Conservation (phyloP, 495 filamentous ascomycete species). For the Barbatosphaeria neglecta region DNA sequence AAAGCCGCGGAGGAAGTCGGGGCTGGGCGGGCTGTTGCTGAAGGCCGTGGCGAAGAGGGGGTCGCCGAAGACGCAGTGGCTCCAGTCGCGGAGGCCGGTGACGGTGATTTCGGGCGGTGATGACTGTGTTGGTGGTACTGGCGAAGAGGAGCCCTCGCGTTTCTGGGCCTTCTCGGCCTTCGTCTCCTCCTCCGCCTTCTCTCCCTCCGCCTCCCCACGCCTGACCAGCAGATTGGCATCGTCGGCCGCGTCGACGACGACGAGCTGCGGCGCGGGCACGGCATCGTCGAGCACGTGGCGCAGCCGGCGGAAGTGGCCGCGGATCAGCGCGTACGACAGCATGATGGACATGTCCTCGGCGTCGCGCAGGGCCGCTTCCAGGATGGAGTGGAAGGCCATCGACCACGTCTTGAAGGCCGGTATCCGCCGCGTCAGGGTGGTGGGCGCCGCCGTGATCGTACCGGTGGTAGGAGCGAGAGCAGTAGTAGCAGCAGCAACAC, state of each 20-base stretch:
- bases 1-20: slow-evolving; percentile 32
- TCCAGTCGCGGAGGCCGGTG: slow-evolving; percentile 34
- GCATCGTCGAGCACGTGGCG: slow-evolving; percentile 25
- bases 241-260: slow-evolving; percentile 21
- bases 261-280: slow-evolving; percentile 23
- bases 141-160: no score
- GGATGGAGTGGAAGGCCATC: slow-evolving; percentile 32
- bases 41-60: slow-evolving; percentile 42
- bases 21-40: slow-evolving; percentile 24
- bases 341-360: slow-evolving; percentile 34
- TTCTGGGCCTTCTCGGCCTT: not conserved
- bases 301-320: slow-evolving; percentile 24
- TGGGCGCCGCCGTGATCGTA: no score
- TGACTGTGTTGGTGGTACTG: no score
- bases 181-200: not conserved
- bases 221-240: slow-evolving; percentile 24
- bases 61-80: slow-evolving; percentile 47
- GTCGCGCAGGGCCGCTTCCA: slow-evolving; percentile 30
- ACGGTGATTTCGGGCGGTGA: slow-evolving; percentile 8
- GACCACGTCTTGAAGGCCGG: slow-evolving; percentile 19
- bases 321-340: slow-evolving; percentile 27
- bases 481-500: no score
- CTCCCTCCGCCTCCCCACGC: not conserved
- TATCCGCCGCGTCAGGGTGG: not conserved
- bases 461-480: no score